Conservation (phyloP, 2,329 filamentous ascomycete genomes). For the Botryotinia calthae region DNA sequence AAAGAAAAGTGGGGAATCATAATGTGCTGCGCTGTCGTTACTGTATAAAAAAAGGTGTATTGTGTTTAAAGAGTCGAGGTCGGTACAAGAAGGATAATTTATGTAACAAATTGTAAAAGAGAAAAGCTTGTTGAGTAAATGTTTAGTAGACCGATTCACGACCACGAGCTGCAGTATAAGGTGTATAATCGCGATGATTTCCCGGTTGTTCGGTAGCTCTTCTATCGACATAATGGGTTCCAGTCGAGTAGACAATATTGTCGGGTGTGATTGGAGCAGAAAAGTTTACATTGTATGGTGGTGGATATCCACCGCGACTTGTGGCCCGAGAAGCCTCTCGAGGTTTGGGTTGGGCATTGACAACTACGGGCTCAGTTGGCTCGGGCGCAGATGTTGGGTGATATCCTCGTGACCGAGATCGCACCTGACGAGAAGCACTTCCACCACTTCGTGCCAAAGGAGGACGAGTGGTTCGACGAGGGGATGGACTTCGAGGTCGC, state of each 20-base stretch:
- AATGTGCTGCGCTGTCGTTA: constrained; percentile 20
- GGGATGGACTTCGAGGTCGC: constrained; percentile 32
- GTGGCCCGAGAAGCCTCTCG: constrained; percentile 25
- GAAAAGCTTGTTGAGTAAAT: background rate
- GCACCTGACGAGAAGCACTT: constrained; percentile 19
- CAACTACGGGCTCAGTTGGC: constrained; percentile 23
- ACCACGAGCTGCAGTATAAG: background rate
- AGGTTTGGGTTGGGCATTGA: constrained; percentile 25
- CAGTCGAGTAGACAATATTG: background rate
- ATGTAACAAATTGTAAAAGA: constrained; percentile 13
- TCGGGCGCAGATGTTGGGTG: constrained; percentile 24
- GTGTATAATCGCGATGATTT: constrained; percentile 14
- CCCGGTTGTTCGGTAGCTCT: constrained; percentile 15
- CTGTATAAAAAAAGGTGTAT: constrained; percentile 19
- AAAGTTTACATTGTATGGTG: constrained; percentile 8
- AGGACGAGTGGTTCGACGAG: constrained; percentile 27
- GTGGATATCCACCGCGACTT: constrained; percentile 8
- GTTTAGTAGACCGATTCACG: background rate
- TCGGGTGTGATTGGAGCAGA: constrained; percentile 5
- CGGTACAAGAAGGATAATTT: constrained; percentile 20
- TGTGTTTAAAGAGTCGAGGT: constrained; percentile 15
- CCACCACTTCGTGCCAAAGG: constrained; percentile 21
- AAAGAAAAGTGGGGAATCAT: constrained; percentile 20
- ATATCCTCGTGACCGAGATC: constrained; percentile 25
- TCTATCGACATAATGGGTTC: constrained; percentile 1